Evolutionary conservation across 257 asterid genomes (phyloP), one percentile per base, ranked within the genome.

Genomic region (Lycium barbarum): DNA sequence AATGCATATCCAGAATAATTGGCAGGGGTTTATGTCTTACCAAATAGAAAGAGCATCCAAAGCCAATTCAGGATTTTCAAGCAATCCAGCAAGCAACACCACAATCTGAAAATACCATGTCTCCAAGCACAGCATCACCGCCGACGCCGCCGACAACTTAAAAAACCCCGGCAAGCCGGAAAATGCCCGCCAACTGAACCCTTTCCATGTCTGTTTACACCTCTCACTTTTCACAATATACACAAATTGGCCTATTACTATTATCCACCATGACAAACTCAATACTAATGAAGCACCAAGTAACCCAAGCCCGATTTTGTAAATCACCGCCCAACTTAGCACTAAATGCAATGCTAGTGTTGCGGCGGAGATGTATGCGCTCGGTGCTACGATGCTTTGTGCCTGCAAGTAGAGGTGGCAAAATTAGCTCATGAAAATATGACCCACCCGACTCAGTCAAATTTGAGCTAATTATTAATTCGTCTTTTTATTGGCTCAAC

Each of bases 81-180:
- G 86, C 86, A 84, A 59, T 1, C 86, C 86, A 17, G 86, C 86
- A 18, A 84, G 72, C 78, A 84, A 33, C 63, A 84, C 74, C 20
- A 84, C 61, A 22, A 84, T 45, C 43, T 84, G 86, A 45, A 84
- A 59, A 49, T 84, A 84, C 86, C 86, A 84, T 11, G 82, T 72
- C 45, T 84, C 86, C 63, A 84, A 74, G 35, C 86, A 84, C 22
- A 84, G 43, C 86, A 84, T 84, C 63, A 84, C 86, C 0, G 86
- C 86, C 0, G 86, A 84, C 7, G 86, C 61, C 0, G 83, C 86
- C 11, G 86, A 84, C 22, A 84, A 20, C 45, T 74, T 84, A 15
- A 84, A 72, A 18, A 84, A 84, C 26, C 22, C 26, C 38, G 83
- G 55, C 22, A 84, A 67, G 20, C 86, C 86, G 0, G 81, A 4